Conservation (phyloP, 768 basidiomycete genomes). For the Boletus pseudopeckii region DNA sequence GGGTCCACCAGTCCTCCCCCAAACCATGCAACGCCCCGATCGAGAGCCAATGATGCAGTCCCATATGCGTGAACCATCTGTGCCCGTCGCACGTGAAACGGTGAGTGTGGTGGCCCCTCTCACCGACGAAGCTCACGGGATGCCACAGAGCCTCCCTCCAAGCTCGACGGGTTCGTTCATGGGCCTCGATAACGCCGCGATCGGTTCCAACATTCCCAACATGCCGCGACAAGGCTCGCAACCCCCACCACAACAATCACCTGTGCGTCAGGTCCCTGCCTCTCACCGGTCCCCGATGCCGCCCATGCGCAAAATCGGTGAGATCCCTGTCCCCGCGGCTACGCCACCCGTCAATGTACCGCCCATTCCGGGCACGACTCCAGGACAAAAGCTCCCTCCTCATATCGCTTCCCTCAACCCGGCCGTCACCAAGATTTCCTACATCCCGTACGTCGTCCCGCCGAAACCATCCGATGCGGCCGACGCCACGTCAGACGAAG, state of each 20-base stretch:
- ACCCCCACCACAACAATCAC: constrained; percentile 29
- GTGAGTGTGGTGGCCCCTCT: constrained; percentile 10
- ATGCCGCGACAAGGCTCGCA: constrained; percentile 23
- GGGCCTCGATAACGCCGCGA: constrained; percentile 15
- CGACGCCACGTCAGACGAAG: constrained; percentile 20
- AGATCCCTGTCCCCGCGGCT: constrained; percentile 10
- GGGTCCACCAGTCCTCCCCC: constrained; percentile 38
- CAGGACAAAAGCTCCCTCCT: constrained; percentile 32
- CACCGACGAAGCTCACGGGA: not conserved
- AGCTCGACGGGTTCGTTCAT: constrained; percentile 21
- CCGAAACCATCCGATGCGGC: constrained; percentile 17
- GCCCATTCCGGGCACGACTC: constrained; percentile 26
- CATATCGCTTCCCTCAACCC: constrained; percentile 33
- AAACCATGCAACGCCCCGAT: constrained; percentile 22
- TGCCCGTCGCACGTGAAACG: constrained; percentile 24
- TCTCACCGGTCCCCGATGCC: constrained; percentile 24
- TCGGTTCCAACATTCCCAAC: constrained; percentile 8
- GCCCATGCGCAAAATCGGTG: constrained; percentile 19
- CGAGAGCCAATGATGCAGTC: constrained; percentile 26
- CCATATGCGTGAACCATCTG: constrained; percentile 25
- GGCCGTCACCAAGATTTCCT: constrained; percentile 30
- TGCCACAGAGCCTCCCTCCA: constrained; percentile 25
- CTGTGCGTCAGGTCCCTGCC: constrained; percentile 15
- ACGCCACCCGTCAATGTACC: constrained; percentile 19
- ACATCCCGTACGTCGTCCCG: constrained; percentile 23